Conservation (phyloP, 139 green algal genomes). For the Picochlorum sp. region DNA sequence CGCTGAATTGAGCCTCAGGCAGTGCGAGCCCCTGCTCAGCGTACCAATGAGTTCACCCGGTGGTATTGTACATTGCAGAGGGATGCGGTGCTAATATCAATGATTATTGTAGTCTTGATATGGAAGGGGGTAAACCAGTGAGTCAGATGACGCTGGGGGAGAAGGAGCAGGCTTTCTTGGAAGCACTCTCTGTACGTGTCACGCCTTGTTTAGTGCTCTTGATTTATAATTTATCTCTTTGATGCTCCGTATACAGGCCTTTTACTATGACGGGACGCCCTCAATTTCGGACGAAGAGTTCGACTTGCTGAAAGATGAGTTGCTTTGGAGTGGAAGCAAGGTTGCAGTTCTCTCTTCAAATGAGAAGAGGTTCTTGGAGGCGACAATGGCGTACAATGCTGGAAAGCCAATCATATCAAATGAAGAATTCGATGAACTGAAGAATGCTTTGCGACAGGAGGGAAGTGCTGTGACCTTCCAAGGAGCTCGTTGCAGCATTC, state of each 20-base stretch:
- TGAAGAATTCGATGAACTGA: conserved; percentile 72
- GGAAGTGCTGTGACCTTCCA: conserved; percentile 22
- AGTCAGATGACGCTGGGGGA: conserved; percentile 53
- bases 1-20: too few relatives aligned
- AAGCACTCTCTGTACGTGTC: conserved; percentile 46
- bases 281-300: conserved; percentile 77
- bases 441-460: neutral
- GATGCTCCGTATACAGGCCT: conserved; percentile 28
- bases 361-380: conserved; percentile 83
- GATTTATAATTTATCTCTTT: neutral
- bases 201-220: neutral
- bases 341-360: conserved; percentile 46
- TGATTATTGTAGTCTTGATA: conserved; percentile 23
- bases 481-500: conserved; percentile 71
- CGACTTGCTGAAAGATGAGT: conserved; percentile 74
- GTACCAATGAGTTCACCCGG: neutral
- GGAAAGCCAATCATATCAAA: conserved; percentile 73
- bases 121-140: conserved; percentile 3
- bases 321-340: conserved; percentile 77
- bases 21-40: too few relatives aligned
- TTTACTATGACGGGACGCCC: conserved; percentile 68
- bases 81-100: conserved; percentile 23
- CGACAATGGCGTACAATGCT: conserved; percentile 46
- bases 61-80: conserved; percentile 6
- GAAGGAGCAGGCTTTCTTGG: conserved; percentile 81